phyloP scores from a whole-genome alignment of 306 rosid species.

The Prunus kanzakura region DNA sequence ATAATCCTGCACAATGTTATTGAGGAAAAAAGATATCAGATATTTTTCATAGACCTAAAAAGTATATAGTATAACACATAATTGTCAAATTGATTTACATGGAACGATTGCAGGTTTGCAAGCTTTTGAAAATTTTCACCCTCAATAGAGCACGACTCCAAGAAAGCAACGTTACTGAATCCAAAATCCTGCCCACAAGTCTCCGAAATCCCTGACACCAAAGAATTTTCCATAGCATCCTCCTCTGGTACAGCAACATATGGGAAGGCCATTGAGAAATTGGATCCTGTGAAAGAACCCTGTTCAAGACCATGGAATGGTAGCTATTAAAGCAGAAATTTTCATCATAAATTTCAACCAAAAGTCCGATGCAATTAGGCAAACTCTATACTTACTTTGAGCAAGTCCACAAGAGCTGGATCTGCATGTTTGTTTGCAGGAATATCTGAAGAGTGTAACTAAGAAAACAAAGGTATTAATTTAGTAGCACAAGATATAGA shows the following conservation, averaged over 20 bases:
- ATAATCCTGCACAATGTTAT: slow-evolving; percentile 56
- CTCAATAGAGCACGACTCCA: slow-evolving; percentile 60
- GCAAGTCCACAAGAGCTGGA: slow-evolving; percentile 61
- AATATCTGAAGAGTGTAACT: slow-evolving; percentile 81
- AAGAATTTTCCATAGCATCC: slow-evolving; percentile 48
- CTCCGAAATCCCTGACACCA: slow-evolving; percentile 76
- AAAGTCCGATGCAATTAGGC: slow-evolving; percentile 11
- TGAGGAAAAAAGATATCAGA: slow-evolving; percentile 27
- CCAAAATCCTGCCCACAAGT: slow-evolving; percentile 64
- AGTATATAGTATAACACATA: slow-evolving; percentile 19
- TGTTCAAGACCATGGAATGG: slow-evolving; percentile 36
- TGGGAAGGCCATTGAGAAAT: slow-evolving; percentile 90
- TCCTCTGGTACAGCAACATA: slow-evolving; percentile 72
- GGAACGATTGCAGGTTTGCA: slow-evolving; percentile 49
- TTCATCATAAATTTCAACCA: not conserved
- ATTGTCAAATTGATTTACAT: slow-evolving; percentile 50
- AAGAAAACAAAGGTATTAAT: slow-evolving; percentile 30
- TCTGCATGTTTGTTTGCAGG: slow-evolving; percentile 45
- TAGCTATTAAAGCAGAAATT: slow-evolving; percentile 21
- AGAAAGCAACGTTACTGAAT: slow-evolving; percentile 49
- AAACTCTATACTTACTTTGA: slow-evolving; percentile 55
- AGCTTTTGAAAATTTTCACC: slow-evolving; percentile 40
- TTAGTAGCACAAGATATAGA: not conserved
- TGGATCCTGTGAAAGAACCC: slow-evolving; percentile 69
- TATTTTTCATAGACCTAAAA: slow-evolving; percentile 25